Base-by-base conservation (phyloP, 2,329 filamentous ascomycete genomes). In the Nemania sp. region DNA sequence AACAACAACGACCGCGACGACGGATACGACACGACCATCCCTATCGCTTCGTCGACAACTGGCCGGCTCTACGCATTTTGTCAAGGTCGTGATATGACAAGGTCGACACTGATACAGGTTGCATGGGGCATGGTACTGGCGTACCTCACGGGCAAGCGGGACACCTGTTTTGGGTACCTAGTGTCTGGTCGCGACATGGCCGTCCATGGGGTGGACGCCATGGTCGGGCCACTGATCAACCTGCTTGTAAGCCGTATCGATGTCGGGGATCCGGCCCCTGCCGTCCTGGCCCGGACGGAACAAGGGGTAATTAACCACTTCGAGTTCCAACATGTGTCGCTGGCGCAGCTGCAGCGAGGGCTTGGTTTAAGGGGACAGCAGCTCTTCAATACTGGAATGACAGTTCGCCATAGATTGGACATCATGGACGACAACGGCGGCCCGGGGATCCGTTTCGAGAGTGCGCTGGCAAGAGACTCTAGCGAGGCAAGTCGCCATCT, bases 151-250 rank as follows among this genome's bases (percentile, higher is more conserved):
- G 49, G 49, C 24, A 37, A 28, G 17, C 26, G 33, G 20, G 31
- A 52, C 11, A 33, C 40, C 23, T 41, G 36, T 26, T 52, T 52
- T 33, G 49, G 49, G n/a, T 49, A 49, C 23, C 22, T 49, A n/a
- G 36, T 24, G 19, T 49, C 46, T 22, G 46, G 46, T 6, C 34
- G 46, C 14, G 46, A 49, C 24, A 33, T 49, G 31, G 36, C 46
- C 19, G 20, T 49, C 26, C 37, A 49, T 36, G 36, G 36, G 26
- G 24, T 19, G n/a, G 46, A 49, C 17, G 33, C 28, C 31, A 14
- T 49, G 24, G 34, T 49, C n/a, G 46, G 34, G 14, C 46, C 46
- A 15, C 22, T 49, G 15, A 49, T 19, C 22, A 49, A 41, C 41
- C 23, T 49, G 46, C 46, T 43, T 43, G 26, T 43, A 28, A 30